Conservation (phyloP, 495 filamentous ascomycete genomes). For the Daldinia caldariorum region DNA sequence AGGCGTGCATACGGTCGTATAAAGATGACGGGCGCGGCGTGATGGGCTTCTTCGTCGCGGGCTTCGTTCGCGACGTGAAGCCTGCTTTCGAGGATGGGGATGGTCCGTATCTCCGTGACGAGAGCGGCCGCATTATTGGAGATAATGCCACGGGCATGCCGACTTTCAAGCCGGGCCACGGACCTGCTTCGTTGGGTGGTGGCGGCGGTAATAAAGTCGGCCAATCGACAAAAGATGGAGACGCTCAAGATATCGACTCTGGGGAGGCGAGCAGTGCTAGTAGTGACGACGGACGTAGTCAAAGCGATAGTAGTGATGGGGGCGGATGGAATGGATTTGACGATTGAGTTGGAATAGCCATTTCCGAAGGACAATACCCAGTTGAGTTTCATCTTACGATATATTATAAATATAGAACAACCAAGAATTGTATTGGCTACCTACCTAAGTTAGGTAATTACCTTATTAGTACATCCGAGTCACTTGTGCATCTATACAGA, state of each 20-base stretch:
- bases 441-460: too few species aligned
- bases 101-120: constrained; percentile 53
- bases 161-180: constrained; percentile 49
- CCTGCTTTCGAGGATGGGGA: constrained; percentile 21
- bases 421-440: too few species aligned
- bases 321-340: constrained; percentile 62
- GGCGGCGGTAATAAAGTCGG: too few species aligned
- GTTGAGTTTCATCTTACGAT: not conserved
- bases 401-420: too few species aligned
- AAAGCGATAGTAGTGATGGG: constrained; percentile 30
- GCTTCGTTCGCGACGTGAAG: constrained; percentile 49
- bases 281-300: constrained; percentile 2
- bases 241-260: constrained; percentile 40
- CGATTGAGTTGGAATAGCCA: constrained; percentile 47
- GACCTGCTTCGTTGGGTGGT: constrained; percentile 7
- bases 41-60: constrained; percentile 59
- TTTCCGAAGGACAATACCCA: not conserved
- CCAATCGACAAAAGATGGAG: too few species aligned
- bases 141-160: constrained; percentile 53
- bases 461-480: too few species aligned
- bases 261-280: constrained; percentile 27
- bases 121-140: constrained; percentile 51
- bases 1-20: constrained; percentile 83
- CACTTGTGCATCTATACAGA: too few species aligned
- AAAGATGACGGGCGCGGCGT: constrained; percentile 78